phyloP scores from a whole-genome alignment of 1,284 basidiomycete genomes.

The Phaffia rhodozyma region DNA sequence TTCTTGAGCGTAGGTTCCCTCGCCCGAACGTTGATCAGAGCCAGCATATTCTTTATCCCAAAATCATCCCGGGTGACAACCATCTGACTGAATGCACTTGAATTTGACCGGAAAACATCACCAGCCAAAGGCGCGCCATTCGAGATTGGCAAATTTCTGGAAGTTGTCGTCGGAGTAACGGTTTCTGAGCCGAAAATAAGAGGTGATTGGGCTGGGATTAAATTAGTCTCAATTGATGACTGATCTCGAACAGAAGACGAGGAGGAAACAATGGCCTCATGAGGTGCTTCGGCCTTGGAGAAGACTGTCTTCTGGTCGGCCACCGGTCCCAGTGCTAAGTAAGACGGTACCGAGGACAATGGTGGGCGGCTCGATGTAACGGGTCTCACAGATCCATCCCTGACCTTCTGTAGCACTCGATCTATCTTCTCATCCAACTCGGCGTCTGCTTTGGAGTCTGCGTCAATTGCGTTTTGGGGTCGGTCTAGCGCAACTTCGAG shows the following conservation, averaged over 20 bases:
- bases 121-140: conserved; percentile 24
- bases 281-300: conserved; percentile 43
- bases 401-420: conserved; percentile 56
- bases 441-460: conserved; percentile 40
- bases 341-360: neutral
- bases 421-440: conserved; percentile 60
- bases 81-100: conserved; percentile 22
- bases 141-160: conserved; percentile 26
- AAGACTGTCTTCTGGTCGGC: conserved; percentile 17
- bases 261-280: conserved; percentile 14
- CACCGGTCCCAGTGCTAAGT: neutral
- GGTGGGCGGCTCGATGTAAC: neutral
- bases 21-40: conserved; percentile 60
- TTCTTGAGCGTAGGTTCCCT: conserved; percentile 26
- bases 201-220: conserved; percentile 4
- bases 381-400: conserved; percentile 21
- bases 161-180: conserved; percentile 16
- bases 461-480: conserved; percentile 34
- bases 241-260: conserved; percentile 16
- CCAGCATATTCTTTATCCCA: conserved; percentile 67
- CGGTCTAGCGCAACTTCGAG: conserved; percentile 21
- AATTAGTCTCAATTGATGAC: neutral
- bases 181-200: no score
- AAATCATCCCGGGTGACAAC: conserved; percentile 52
- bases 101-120: conserved; percentile 29